Evolutionary conservation across 441 rosid genomes (phyloP).

Genomic region (Bruguiera hainesii): DNA sequence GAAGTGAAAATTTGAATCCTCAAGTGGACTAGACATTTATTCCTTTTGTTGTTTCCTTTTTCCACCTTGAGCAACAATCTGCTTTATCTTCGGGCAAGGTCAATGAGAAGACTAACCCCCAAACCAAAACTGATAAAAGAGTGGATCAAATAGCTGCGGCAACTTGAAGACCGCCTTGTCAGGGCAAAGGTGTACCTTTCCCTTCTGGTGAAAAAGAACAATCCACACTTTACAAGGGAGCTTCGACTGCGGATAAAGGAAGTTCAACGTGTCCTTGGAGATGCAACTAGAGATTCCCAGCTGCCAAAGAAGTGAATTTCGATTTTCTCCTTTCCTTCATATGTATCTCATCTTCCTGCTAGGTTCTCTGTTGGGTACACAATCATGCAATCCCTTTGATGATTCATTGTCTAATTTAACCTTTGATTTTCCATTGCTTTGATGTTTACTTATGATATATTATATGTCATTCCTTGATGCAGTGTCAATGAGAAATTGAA

Average conservation of each 20-base stretch:
- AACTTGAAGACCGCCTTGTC: conserved; percentile 77
- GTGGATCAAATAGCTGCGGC: conserved; percentile 34
- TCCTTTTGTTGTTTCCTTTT: not conserved
- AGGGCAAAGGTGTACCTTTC: conserved; percentile 79
- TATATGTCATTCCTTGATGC: conserved; percentile 16
- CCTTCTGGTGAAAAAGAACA: conserved; percentile 58
- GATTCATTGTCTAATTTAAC: not conserved
- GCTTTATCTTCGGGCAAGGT: conserved; percentile 22
- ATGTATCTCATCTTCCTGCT: not conserved
- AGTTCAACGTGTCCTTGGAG: conserved; percentile 55
- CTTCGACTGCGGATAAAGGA: conserved; percentile 73
- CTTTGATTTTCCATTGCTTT: not conserved
- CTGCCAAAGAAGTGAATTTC: conserved; percentile 61
- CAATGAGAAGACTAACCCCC: conserved; percentile 26
- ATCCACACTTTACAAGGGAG: conserved; percentile 59
- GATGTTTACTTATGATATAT: not conserved
- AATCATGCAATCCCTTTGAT: not conserved
- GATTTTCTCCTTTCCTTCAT: conserved; percentile 3
- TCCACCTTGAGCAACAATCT: conserved; percentile 29
- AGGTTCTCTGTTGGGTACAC: not conserved
- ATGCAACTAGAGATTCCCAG: conserved; percentile 67
- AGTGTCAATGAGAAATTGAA: conserved; percentile 70
- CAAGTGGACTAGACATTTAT: conserved; percentile 4
- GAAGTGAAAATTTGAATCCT: not conserved
- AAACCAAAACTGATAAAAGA: conserved; percentile 30